These are phyloP conservation scores for Leptographium galeiforme DNA, from an alignment of 2,329 filamentous ascomycete genomes.

Conservation along the genomic window DNA sequence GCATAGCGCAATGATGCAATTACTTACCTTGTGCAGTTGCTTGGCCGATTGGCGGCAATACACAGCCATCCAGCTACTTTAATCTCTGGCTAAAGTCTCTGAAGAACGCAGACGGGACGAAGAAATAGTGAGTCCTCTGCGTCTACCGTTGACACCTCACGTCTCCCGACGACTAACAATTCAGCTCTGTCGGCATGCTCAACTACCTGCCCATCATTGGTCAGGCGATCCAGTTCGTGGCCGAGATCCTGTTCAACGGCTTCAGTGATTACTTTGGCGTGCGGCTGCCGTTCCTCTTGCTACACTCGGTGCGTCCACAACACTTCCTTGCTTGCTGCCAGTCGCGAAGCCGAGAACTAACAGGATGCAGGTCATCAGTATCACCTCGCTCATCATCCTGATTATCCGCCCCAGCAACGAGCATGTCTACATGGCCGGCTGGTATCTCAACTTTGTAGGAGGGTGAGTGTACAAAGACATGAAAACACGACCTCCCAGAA, in stretches of 20 bases:
- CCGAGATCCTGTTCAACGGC: conserved; percentile 2
- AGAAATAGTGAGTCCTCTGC: conserved; percentile 4
- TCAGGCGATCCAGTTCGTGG: conserved; percentile 5
- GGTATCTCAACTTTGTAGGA: conserved; percentile 7
- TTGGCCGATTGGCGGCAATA: conserved; percentile 5
- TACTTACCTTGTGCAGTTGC: background rate
- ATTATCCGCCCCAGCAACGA: conserved; percentile 1
- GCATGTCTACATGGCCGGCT: conserved; percentile 4
- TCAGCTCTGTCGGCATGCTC: conserved; percentile 5
- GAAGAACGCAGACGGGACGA: conserved; percentile 2
- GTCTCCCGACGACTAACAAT: background rate
- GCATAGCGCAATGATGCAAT: background rate
- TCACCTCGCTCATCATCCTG: conserved; percentile 4
- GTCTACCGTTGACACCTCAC: too few relatives aligned
- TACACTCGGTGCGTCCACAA: background rate
- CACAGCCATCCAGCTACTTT: conserved; percentile 3
- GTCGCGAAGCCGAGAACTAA: too few relatives aligned
- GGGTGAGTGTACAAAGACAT: background rate
- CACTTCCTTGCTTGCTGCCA: too few relatives aligned
- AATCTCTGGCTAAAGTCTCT: conserved; percentile 6
- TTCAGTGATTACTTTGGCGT: conserved; percentile 3
- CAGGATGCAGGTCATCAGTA: background rate
- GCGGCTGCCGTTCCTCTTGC: conserved; percentile 2
- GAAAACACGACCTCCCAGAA: too few relatives aligned
- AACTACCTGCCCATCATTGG: conserved; percentile 7